Base-by-base conservation (phyloP, 495 filamentous ascomycete species). In the Aspergillus sclerotiicarbonarius region DNA sequence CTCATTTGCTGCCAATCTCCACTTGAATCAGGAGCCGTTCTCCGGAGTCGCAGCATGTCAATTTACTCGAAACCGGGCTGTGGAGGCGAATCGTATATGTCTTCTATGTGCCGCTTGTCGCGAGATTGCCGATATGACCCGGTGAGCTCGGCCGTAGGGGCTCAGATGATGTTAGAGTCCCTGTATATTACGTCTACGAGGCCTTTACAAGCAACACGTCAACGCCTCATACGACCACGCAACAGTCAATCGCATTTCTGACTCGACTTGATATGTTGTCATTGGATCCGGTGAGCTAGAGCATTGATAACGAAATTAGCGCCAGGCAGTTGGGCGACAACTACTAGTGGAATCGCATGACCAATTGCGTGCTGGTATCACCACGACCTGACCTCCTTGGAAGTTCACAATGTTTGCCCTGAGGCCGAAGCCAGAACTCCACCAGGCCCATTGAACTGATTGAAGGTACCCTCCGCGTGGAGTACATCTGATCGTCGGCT, bases 11-110 rank as follows among this genome's bases (percentile, higher is more conserved):
- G 54, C 45, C 30, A 8, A 33, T 48, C 62, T 59, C 60, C 60
- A 60, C 59, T 54, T 58, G 55, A 56, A 51, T 51, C 58, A 62
- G 48, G 58, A 56, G 29, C 43, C 51, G 12, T 19, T 49, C 37
- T 53, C 45, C 32, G 50, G 45, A 37, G 60, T 39, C 37, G 41
- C 50, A 47, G 39, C 39, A n/a, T 45, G 18, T 31, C 37, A 59
- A 65, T 62, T 32, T 62, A 62, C 44, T 43, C 57, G 57, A 62
- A 62, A 62, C 60, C 35, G 37, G 46, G 47, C 30, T 19, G 51
- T 21, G 45, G 39, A 46, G 47, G 30, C 9, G 6, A 51, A 41
- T 41, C 37, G 37, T 41, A 41, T n/a, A n/a, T 41, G 37, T n/a
- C 6, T 15, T 41, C 37, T 13, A 15, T n/a, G n/a, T 41, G 37